Evolutionary conservation across 495 filamentous ascomycete genomes (phyloP), one percentile per base, ranked within the genome.

Genomic region (Parathielavia hyrcaniae): DNA sequence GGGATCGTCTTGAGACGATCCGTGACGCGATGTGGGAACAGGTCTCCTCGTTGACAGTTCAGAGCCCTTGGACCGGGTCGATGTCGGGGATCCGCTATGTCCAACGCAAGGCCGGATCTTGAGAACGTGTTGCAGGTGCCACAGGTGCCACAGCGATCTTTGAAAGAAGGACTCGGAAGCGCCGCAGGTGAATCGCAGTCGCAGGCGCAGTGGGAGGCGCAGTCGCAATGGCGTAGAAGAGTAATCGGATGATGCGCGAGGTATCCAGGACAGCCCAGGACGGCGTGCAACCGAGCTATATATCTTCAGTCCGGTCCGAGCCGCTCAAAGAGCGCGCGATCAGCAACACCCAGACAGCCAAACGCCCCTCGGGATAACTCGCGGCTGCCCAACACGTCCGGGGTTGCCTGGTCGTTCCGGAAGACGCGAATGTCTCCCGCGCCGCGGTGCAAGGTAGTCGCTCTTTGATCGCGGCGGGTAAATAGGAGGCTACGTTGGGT

Each of bases 271-370:
- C 44, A 22, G 30, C 10, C 30, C 35, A 14, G 5, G 40, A 26
- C 13, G 26, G 53, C 9, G 43, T 36, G 20, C 16, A 38, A 4
- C 14, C 22, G 30, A 44, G 44, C 14, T 64, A 59, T 60, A 64
- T 54, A 60, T 45, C 14, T 49, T 39, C 22, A 34, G 55, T 44
- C 39, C 52, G 51, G 7, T 19, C 35, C 4, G 8, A 19, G 8
- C 9, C 10, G 35, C 12, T 55, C 38, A 41, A 53, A 59, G 45
- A 16, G n/a, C 16, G 12, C 4, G 23, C 13, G 26, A 30, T 30
- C 13, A 2, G 36, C 13, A 2, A 7, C 12, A 13, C 10, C 35
- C 17, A 49, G 34, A 35, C 20, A 49, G 7, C 44, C 32, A 40
- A 46, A 6, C 1, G 19, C 8, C 11, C 6, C 14, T 35, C 23